Evolutionary conservation across 495 filamentous ascomycete species (phyloP).

Genomic region (Penicillium bialowiezense): DNA sequence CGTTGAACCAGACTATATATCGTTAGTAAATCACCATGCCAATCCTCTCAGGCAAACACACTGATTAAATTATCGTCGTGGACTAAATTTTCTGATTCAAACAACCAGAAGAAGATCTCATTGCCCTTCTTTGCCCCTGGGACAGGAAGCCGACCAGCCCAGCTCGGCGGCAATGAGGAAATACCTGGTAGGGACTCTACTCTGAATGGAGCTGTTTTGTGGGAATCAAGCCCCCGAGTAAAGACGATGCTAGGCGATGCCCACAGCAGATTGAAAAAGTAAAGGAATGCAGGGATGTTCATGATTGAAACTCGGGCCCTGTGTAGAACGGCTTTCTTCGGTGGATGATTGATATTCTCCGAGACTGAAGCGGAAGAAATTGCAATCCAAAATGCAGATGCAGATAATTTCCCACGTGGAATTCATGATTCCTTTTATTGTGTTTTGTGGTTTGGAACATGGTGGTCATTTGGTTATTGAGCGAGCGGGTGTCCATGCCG

Average conservation of each 20-base stretch:
- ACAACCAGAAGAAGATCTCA: constrained; percentile 43
- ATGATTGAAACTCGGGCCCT: constrained; percentile 3
- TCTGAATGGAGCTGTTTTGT: constrained; percentile 21
- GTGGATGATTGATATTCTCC: not conserved
- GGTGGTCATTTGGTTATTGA: constrained; percentile 1
- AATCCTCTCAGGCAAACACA: constrained; percentile 8
- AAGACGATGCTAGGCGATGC: constrained; percentile 8
- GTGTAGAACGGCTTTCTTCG: not conserved
- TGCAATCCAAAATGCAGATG: not conserved
- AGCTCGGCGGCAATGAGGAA: constrained; percentile 32
- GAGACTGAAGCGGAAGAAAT: not conserved
- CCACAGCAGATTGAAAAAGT: constrained; percentile 21
- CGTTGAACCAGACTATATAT: constrained; percentile 60
- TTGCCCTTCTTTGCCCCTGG: constrained; percentile 30
- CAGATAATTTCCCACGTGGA: not conserved
- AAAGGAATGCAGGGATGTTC: constrained; percentile 19
- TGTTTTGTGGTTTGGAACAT: not conserved
- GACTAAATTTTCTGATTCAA: constrained; percentile 27
- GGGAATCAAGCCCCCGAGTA: not conserved
- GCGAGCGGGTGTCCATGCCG: constrained; percentile 11
- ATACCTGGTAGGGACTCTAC: constrained; percentile 30
- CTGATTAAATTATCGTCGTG: constrained; percentile 40
- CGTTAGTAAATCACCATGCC: not conserved
- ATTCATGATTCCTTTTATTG: constrained; percentile 6
- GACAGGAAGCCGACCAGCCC: constrained; percentile 40